Conservation (phyloP, 495 filamentous ascomycete species). For the Lophiostoma macrostomum region DNA sequence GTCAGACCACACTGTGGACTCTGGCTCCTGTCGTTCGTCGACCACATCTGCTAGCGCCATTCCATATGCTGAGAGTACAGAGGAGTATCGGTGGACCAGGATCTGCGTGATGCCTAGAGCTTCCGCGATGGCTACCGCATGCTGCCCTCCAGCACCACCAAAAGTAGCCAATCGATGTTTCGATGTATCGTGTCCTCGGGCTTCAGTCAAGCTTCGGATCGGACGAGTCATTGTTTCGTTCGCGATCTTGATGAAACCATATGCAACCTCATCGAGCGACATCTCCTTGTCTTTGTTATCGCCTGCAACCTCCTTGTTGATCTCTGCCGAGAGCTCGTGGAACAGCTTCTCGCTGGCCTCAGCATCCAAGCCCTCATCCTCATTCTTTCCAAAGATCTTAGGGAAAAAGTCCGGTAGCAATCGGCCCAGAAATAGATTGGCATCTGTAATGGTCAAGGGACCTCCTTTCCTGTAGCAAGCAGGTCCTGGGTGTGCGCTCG, state of each 20-base stretch:
- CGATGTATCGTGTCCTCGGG: conserved; percentile 87
- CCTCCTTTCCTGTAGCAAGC: conserved; percentile 95
- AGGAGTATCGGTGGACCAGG: conserved; percentile 87
- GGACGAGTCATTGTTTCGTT: conserved; percentile 96
- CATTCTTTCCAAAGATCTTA: conserved; percentile 91
- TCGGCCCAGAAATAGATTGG: conserved; percentile 85
- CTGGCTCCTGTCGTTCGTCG: conserved; percentile 86
- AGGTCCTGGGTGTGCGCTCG: conserved; percentile 87
- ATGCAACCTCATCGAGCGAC: conserved; percentile 83
- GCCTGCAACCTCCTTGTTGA: conserved; percentile 61
- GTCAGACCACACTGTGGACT: conserved; percentile 74
- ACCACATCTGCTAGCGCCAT: conserved; percentile 97
- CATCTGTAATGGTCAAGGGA: conserved; percentile 88
- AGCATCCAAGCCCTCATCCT: conserved; percentile 80
- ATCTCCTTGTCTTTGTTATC: conserved; percentile 62
- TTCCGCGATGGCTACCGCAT: conserved; percentile 92
- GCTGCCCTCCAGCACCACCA: conserved; percentile 93
- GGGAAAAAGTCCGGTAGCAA: conserved; percentile 94
- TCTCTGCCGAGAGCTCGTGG: conserved; percentile 69
- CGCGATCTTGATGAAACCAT: conserved; percentile 86
- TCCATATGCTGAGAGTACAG: conserved; percentile 91
- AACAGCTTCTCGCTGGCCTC: conserved; percentile 75
- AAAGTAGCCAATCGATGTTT: conserved; percentile 88
- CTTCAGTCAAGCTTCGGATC: conserved; percentile 88
- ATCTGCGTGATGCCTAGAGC: conserved; percentile 84